Evolutionary conservation across 2,329 filamentous ascomycete genomes (phyloP), one percentile per base, ranked within the genome.

Genomic region (Pseudocercospora crystallina): DNA sequence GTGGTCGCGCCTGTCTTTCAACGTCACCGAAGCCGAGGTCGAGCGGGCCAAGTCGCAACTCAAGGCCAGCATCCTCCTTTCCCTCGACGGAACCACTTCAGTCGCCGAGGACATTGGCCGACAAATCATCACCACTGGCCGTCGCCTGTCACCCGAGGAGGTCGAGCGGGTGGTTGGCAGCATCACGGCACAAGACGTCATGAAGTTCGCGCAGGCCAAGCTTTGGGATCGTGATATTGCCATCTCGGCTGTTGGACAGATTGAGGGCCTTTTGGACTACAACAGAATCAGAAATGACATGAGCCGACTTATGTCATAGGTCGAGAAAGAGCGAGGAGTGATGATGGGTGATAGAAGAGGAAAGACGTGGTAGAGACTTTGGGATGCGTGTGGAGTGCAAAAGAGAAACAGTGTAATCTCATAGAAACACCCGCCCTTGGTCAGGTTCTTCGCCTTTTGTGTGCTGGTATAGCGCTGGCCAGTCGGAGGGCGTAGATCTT

Each of bases 1-100:
- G 81, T 99, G 94, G 94, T 90, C 92, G 66, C 89, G 94, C 65
- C 85, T 99, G 59, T 94, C 89, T 67, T 86, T 85, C 80, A 88
- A 85, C 75, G 94, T 99, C 66, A 85, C 81, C 68, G 82, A 90
- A 70, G 85, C 91, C 61, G 94, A 99, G 79, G 88, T 91, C 56
- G 94, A 99, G 84, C 92, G 94, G 65, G 94, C 94, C 75, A 99
- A 99, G 84, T 89, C 94, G 60, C 94, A 99, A 80, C 86, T 99
- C 67, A 99, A 99, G 84, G 94, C 94, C 57, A 96, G 91, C 48
- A 91, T 99, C 69, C 89, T 99, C 57, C 85, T 99, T 61, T 95
- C 90, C 46, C 89, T 99, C 30, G 94, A 99, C 73, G 95, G 91
- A 73, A 97, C 94, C 69, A 97, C 94, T 42, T 90, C 94, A 65